Evolutionary conservation across 345 rosid genomes (phyloP).

Genomic region (Gynandropsis gynandra): DNA sequence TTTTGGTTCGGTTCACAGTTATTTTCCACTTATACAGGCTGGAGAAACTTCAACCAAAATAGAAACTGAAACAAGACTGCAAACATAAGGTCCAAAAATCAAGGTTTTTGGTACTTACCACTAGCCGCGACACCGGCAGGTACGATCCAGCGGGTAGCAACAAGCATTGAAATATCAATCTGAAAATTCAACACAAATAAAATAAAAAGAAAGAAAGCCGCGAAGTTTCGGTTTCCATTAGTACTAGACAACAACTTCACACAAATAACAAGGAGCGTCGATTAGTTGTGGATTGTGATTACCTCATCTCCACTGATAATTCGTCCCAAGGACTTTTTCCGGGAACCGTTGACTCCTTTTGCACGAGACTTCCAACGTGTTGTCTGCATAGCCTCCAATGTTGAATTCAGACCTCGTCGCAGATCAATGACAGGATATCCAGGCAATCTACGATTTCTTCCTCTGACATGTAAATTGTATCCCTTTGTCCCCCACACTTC

Average conservation of each 20-base stretch:
- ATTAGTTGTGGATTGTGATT: not conserved
- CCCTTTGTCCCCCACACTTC: slow-evolving; percentile 97
- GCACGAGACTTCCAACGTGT: slow-evolving; percentile 30
- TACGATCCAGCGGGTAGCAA: slow-evolving; percentile 70
- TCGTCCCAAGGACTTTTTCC: slow-evolving; percentile 50
- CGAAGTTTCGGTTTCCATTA: slow-evolving; percentile 4
- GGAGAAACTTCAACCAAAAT: not conserved
- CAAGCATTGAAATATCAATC: slow-evolving; percentile 67
- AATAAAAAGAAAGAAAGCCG: too few species aligned
- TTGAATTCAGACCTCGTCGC: slow-evolving; percentile 49
- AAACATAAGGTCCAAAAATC: not conserved
- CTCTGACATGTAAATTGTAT: slow-evolving; percentile 56
- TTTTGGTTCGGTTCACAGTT: too few species aligned
- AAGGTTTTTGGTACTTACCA: slow-evolving; percentile 35
- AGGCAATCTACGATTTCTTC: slow-evolving; percentile 65
- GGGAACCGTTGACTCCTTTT: slow-evolving; percentile 31
- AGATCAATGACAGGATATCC: slow-evolving; percentile 58
- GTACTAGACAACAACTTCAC: not conserved
- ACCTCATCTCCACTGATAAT: slow-evolving; percentile 73
- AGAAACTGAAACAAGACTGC: not conserved
- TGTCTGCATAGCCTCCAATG: slow-evolving; percentile 30
- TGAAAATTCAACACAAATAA: slow-evolving; percentile 28
- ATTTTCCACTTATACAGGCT: not conserved
- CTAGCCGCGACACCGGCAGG: slow-evolving; percentile 57
- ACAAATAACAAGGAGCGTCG: not conserved